A percentile compares a stretch with the other conserved stretches of the same genome.
phyloP scores from a whole-genome alignment of 164 flowering plant species.

The Macadamia integrifolia region DNA sequence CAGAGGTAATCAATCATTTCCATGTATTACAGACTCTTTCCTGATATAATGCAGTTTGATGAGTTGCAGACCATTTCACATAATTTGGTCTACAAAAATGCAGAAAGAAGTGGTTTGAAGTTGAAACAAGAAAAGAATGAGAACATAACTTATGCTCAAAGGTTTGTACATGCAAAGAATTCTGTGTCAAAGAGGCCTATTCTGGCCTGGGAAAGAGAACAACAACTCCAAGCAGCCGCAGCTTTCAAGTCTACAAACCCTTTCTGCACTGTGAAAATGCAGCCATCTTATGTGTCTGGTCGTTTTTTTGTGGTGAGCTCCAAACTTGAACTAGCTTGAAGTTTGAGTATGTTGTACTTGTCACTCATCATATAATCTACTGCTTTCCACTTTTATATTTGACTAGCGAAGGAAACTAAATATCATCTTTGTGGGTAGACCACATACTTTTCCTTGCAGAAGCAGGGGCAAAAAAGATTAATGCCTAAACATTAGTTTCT shows the following conservation, averaged over 20 bases:
- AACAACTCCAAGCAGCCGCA: conserved; percentile 7
- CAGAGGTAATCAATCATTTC: too few relatives aligned
- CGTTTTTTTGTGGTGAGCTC: conserved; percentile 3
- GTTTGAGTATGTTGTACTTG: background rate
- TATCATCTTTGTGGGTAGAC: background rate
- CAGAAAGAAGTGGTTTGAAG: background rate
- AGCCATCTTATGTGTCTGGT: conserved; percentile 10
- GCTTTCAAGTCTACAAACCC: conserved; percentile 16
- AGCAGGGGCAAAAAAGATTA: background rate
- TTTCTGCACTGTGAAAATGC: conserved; percentile 15
- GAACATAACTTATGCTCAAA: background rate
- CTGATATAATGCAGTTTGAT: background rate
- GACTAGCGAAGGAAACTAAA: background rate
- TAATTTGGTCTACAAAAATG: background rate
- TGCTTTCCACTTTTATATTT: background rate
- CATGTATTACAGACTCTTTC: background rate
- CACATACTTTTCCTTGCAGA: background rate
- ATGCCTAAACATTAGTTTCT: background rate
- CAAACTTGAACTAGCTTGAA: background rate
- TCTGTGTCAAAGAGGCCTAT: background rate
- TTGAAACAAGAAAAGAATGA: background rate
- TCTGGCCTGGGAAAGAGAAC: background rate
- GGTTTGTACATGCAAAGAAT: background rate
- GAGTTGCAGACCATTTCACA: background rate
- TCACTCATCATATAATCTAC: background rate